Conservation (phyloP, 768 basidiomycete genomes). For the Daedaleopsis sinensis region DNA sequence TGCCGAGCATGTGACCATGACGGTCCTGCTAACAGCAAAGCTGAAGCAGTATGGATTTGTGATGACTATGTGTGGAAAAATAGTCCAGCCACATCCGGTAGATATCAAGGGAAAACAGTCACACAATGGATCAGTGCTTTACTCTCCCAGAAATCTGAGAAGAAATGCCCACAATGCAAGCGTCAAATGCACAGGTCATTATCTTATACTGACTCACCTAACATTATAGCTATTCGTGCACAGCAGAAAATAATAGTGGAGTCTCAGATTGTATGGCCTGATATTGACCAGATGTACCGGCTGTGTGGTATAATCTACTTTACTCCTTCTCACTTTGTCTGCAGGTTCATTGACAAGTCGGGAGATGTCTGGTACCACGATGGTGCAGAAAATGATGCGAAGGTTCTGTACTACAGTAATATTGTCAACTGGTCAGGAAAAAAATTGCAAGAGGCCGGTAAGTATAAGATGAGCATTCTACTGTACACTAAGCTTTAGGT, state of each 20-base stretch:
- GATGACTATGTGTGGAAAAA: too few relatives aligned
- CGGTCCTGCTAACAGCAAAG: too few relatives aligned
- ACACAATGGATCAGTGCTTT: not conserved
- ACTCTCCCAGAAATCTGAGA: not conserved
- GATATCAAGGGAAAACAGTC: not conserved
- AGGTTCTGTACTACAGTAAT: not conserved
- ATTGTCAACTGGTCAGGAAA: not conserved
- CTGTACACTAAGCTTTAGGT: not conserved
- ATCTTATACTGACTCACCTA: not conserved
- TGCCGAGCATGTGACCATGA: too few relatives aligned
- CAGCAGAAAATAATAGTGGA: not conserved
- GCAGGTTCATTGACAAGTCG: not conserved
- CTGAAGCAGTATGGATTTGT: too few relatives aligned
- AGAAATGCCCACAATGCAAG: not conserved
- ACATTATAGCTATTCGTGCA: not conserved
- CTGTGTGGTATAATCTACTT: not conserved
- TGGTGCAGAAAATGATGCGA: not conserved
- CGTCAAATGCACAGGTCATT: not conserved
- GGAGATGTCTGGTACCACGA: not conserved
- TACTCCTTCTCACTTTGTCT: not conserved
- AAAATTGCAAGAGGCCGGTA: not conserved
- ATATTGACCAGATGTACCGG: not conserved
- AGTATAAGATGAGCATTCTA: not conserved
- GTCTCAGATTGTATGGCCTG: not conserved
- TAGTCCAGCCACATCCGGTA: too few relatives aligned